A percentile compares a stretch with the other conserved stretches of the same genome.
Conservation (phyloP, 495 filamentous ascomycete genomes). For the Penicillium simplicissimum region DNA sequence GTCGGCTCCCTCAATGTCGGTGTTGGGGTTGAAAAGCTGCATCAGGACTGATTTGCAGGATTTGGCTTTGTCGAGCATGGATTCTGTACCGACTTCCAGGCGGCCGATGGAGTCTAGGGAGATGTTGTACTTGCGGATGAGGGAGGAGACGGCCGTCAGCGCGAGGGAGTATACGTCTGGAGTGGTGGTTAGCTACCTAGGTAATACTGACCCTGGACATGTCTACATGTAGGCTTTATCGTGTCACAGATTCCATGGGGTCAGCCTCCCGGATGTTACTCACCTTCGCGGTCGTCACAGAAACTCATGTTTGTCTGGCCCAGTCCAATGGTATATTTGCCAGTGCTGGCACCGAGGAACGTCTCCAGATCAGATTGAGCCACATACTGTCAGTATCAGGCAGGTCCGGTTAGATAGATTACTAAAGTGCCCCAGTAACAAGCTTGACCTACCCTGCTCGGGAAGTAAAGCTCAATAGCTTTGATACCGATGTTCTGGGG, state of each 20-base stretch:
- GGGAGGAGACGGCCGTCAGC: conserved; percentile 82
- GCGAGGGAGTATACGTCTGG: conserved; percentile 95
- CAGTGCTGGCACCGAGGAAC: conserved; percentile 89
- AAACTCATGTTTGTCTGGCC: conserved; percentile 99
- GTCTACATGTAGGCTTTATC: background rate
- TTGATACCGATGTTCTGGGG: conserved; percentile 98
- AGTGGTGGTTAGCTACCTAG: background rate
- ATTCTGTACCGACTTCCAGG: conserved; percentile 97
- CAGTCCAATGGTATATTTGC: conserved; percentile 98
- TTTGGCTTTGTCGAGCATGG: conserved; percentile 97
- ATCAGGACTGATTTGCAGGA: conserved; percentile 98
- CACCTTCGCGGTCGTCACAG: conserved; percentile 97
- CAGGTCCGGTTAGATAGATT: background rate
- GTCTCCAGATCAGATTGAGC: conserved; percentile 93
- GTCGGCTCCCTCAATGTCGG: conserved; percentile 93
- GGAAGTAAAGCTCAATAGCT: conserved; percentile 98
- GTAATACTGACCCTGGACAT: background rate
- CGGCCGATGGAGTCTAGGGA: conserved; percentile 85
- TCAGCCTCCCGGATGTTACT: background rate
- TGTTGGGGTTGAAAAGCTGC: conserved; percentile 88
- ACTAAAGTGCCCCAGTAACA: too few species aligned
- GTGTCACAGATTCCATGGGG: conserved; percentile 11
- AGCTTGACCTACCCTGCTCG: conserved; percentile 72
- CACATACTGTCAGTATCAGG: conserved; percentile 67
- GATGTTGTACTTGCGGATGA: conserved; percentile 89